Evolutionary conservation across 805 yeast genomes (phyloP), one percentile per base, ranked within the genome.

Genomic region (Barnettozyma vustinii): DNA sequence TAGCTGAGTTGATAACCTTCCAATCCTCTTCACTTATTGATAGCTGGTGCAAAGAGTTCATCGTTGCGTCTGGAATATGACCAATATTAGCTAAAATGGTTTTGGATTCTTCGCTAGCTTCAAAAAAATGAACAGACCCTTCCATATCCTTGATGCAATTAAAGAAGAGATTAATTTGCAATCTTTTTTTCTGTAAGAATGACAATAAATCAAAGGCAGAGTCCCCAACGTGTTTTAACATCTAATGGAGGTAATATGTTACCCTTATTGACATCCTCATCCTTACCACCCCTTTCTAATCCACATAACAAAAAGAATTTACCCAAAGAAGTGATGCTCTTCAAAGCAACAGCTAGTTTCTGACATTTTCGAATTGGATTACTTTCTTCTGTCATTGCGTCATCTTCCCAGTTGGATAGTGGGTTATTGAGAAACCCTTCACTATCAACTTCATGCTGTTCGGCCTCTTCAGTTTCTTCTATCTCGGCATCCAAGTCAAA

Each of bases 301-400:
- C 9, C 35, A 32, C 35, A 32, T 32, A 6, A 32, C 15, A 32
- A 8, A 12, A 32, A 32, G 15, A 32, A 20, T 37, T 20, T 37
- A 37, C 23, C 40, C 18, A 13, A 15, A 20, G 25, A 19, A 41
- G 21, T 13, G 37, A 42, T 44, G 41, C 20, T 40, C 8, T 46
- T 46, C 23, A 46, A 35, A 41, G 45, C 37, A 19, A 32, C 35
- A 32, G 15, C n/a, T 32, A 8, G 35, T 32, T 32, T 32, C 35
- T 8, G 35, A n/a, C 9, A 32, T 32, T 32, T 12, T 32, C 35
- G 35, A n/a, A 32, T 32, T 32, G 35, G 15, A 32, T 32, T 32
- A 32, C 8, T 32, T 32, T 32, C 35, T 32, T 32, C 35, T 12
- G n/a, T n/a, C n/a, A n/a, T n/a, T n/a, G n/a, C n/a, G 35, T 32